phyloP scores from a whole-genome alignment of 768 basidiomycete genomes.

The Stropharia rugosoannulata region DNA sequence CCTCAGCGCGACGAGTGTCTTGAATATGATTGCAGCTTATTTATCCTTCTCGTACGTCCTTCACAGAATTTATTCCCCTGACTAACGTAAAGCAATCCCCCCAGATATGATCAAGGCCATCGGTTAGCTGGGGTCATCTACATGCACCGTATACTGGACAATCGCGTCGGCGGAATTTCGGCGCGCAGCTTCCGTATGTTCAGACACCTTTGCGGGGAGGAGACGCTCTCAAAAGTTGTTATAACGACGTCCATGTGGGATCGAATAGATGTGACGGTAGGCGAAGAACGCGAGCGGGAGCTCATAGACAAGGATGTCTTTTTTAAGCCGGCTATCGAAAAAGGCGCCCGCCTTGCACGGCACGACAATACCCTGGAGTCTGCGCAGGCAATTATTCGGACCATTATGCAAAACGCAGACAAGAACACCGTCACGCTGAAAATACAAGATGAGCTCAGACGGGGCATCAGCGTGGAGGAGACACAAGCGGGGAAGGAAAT shows the following conservation, averaged over 20 bases:
- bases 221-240: slow-evolving; percentile 46
- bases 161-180: slow-evolving; percentile 50
- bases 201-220: slow-evolving; percentile 50
- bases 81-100: background rate
- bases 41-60: slow-evolving; percentile 31
- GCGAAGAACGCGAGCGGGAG: slow-evolving; percentile 44
- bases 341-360: slow-evolving; percentile 44
- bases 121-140: slow-evolving; percentile 54
- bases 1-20: slow-evolving; percentile 44
- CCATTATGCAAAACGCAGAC: slow-evolving; percentile 33
- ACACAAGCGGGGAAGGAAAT: slow-evolving; percentile 57
- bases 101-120: slow-evolving; percentile 31
- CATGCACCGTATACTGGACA: slow-evolving; percentile 53
- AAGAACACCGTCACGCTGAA: slow-evolving; percentile 37
- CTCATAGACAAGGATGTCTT: slow-evolving; percentile 40
- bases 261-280: slow-evolving; percentile 35
- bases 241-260: slow-evolving; percentile 59
- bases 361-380: slow-evolving; percentile 40
- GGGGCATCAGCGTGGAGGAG: slow-evolving; percentile 44
- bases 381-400: slow-evolving; percentile 39
- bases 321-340: slow-evolving; percentile 51
- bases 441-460: slow-evolving; percentile 55
- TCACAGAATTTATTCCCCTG: background rate
- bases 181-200: slow-evolving; percentile 52
- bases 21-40: slow-evolving; percentile 48